Evolutionary conservation across 169 alveolate genomes (phyloP), one percentile per base, ranked within the genome.

Genomic region (Plasmodium coatneyi): DNA sequence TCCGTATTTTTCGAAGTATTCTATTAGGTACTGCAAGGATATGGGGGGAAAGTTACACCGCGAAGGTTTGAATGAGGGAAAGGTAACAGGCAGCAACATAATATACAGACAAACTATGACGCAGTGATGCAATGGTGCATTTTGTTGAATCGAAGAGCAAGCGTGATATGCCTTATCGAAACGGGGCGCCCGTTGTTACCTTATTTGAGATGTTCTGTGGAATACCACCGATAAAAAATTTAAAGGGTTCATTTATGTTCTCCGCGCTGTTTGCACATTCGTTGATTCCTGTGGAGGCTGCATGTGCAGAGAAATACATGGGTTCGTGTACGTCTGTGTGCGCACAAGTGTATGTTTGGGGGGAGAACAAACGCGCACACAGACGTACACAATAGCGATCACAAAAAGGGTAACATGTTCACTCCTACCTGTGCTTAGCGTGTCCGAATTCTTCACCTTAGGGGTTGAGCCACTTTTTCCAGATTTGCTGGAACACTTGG

Each of bases 271-370:
- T 84, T 28, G 52, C 86, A 76, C 25, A 84, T 72, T 84, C 93
- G 60, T 46, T 84, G 28, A 84, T 84, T 72, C 93, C 93, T 74
- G 93, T 84, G 25, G 93, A 84, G 70, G 93, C 93, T 84, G 71
- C 22, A 71, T 43, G 74, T 25, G 80, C 10, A 41, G 60, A 49
- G 32, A 41, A n/a, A 19, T 32, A n/a, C 30, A 34, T 82, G 41
- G n/a, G 46, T 25, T 36, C 19, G 22, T 14, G 19, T 83, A 39
- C 30, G 22, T 41, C 52, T 71, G 32, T 22, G 78, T 43, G 66
- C 36, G 25, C n/a, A n/a, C n/a, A n/a, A n/a, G n/a, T n/a, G n/a
- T n/a, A n/a, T n/a, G n/a, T n/a, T n/a, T n/a, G n/a, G n/a, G n/a
- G n/a, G n/a, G n/a, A n/a, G n/a, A n/a, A n/a, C n/a, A n/a, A n/a